A percentile compares a stretch with the other conserved stretches of the same genome.
Conservation (phyloP, 139 green algal genomes). For the Chlorella ohadii region DNA sequence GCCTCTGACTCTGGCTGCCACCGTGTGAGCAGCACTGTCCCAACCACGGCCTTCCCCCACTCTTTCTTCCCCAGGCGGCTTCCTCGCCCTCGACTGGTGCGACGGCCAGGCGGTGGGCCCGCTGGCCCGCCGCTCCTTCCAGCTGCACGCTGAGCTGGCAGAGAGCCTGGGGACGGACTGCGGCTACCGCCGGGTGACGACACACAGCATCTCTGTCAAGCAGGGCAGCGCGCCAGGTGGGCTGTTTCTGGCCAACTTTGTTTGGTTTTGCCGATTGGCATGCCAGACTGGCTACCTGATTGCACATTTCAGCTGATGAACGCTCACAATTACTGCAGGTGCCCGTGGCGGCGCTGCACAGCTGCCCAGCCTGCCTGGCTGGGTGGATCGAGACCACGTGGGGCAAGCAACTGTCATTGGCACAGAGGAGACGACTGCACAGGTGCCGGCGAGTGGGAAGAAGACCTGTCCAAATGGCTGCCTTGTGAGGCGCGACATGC, state of each 20-base stretch:
- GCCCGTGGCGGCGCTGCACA: background rate
- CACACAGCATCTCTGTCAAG: slow-evolving; percentile 21
- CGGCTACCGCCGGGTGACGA: slow-evolving; percentile 68
- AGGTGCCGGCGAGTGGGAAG: slow-evolving; percentile 33
- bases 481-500: too few species aligned
- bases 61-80: slow-evolving; percentile 68
- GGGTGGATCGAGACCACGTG: slow-evolving; percentile 38
- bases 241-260: too few species aligned
- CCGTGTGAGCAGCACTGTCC: too few species aligned
- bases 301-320: too few species aligned
- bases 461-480: background rate
- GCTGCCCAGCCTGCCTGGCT: slow-evolving; percentile 43
- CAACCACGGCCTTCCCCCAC: too few species aligned
- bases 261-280: background rate
- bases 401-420: slow-evolving; percentile 50
- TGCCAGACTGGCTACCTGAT: too few species aligned
- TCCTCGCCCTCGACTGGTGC: slow-evolving; percentile 84
- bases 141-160: slow-evolving; percentile 74
- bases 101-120: slow-evolving; percentile 48
- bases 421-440: slow-evolving; percentile 62
- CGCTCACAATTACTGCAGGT: too few species aligned
- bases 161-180: slow-evolving; percentile 43
- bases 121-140: slow-evolving; percentile 68
- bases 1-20: too few species aligned
- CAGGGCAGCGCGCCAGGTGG: background rate